Conservation (phyloP, 345 rosid genomes). For the Salix udensis region DNA sequence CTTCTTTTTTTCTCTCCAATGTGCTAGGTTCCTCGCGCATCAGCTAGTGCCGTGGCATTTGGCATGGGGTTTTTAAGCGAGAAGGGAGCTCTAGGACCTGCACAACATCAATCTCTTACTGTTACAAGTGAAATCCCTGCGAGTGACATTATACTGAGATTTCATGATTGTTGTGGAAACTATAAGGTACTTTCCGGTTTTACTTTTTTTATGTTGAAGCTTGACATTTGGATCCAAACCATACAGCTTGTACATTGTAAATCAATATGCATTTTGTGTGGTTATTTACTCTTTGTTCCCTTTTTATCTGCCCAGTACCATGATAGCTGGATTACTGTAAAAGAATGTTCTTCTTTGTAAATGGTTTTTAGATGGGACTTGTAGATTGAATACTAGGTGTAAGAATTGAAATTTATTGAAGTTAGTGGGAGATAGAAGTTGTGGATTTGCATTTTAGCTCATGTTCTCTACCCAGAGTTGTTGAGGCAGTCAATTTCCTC, state of each 20-base stretch:
- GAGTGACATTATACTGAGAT: slow-evolving; percentile 75
- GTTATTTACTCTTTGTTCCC: background rate
- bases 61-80: slow-evolving; percentile 89
- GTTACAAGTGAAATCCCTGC: slow-evolving; percentile 92
- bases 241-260: background rate
- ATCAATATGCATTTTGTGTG: background rate
- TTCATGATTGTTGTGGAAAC: slow-evolving; percentile 75
- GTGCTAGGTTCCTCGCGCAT: slow-evolving; percentile 78
- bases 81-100: slow-evolving; percentile 81
- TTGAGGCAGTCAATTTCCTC: background rate
- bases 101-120: slow-evolving; percentile 70
- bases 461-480: background rate
- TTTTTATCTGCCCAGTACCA: background rate
- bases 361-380: background rate
- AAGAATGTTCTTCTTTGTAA: background rate
- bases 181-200: slow-evolving; percentile 60
- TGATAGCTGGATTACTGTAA: background rate
- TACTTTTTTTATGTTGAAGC: background rate
- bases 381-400: background rate
- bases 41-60: slow-evolving; percentile 97
- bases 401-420: background rate
- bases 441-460: background rate
- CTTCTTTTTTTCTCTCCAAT: background rate
- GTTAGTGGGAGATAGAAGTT: background rate
- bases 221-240: background rate